Conservation (phyloP, 164 flowering plant genomes). For the Kingdonia uniflora region DNA sequence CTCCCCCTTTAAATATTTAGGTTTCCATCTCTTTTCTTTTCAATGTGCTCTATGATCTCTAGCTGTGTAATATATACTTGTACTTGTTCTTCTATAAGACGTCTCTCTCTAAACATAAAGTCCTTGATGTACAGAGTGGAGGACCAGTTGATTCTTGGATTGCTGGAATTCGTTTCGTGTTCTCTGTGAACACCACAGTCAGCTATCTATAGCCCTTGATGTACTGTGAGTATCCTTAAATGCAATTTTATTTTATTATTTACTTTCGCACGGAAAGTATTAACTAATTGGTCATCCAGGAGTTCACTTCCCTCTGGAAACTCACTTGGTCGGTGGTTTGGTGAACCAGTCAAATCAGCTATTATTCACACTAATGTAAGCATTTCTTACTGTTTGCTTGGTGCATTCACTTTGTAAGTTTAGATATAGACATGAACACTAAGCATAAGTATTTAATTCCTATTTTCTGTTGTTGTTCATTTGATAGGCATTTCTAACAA, state of each 20-base stretch:
- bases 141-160: conserved; percentile 62
- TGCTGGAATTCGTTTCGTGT: conserved; percentile 89
- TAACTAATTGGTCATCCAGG: conserved; percentile 5
- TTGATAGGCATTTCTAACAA: conserved; percentile 73
- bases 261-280: not conserved
- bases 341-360: conserved; percentile 92
- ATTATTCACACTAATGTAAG: conserved; percentile 70
- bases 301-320: conserved; percentile 70
- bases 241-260: not conserved
- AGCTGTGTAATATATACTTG: no score
- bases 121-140: conserved; percentile 31
- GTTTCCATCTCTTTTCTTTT: no score
- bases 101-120: no score
- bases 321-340: conserved; percentile 95
- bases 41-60: no score
- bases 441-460: not conserved
- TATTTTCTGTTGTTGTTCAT: conserved; percentile 4
- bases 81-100: no score
- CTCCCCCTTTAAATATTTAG: no score
- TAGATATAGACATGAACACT: not conserved
- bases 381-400: conserved; percentile 10
- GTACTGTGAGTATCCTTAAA: conserved; percentile 43
- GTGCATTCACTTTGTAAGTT: conserved; percentile 1
- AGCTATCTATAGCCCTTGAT: conserved; percentile 80
- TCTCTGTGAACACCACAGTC: conserved; percentile 91